A percentile compares a stretch with the other conserved stretches of the same genome.
Conservation (phyloP, 495 filamentous ascomycete species). For the Tetracladium marchalianum region DNA sequence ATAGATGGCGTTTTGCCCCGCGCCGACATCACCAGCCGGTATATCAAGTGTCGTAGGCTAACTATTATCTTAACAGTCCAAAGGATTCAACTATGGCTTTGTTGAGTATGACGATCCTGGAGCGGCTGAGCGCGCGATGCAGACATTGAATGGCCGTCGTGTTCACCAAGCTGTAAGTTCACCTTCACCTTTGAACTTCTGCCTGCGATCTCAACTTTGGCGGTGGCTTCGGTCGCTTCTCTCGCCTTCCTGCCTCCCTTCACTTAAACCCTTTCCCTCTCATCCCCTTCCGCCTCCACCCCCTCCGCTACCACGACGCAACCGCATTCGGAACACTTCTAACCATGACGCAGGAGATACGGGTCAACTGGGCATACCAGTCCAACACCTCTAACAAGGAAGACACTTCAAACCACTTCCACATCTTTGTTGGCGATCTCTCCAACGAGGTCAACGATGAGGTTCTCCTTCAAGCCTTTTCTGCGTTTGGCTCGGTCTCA, state of each 20-base stretch:
- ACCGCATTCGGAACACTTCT: neutral
- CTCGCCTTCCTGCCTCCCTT: neutral
- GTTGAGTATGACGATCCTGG: conserved; percentile 98
- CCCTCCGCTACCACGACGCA: too few species aligned
- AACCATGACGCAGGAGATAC: conserved; percentile 68
- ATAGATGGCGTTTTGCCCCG: too few species aligned
- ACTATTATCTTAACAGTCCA: conserved; percentile 50
- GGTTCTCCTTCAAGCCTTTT: conserved; percentile 88
- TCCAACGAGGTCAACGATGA: conserved; percentile 99
- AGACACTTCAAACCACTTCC: conserved; percentile 97
- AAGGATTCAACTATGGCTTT: conserved; percentile 99
- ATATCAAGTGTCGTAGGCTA: neutral
- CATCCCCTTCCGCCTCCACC: neutral
- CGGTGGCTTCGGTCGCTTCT: too few species aligned
- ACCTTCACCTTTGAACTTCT: neutral
- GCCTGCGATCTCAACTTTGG: too few species aligned
- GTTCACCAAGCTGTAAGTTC: conserved; percentile 83
- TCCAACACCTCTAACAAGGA: conserved; percentile 93
- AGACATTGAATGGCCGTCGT: conserved; percentile 86
- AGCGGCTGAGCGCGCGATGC: conserved; percentile 93
- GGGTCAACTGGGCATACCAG: conserved; percentile 99
- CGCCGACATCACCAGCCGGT: neutral
- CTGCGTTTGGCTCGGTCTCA: conserved; percentile 92
- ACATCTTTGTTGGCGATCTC: conserved; percentile 97
- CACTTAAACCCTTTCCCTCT: neutral